Conservation (phyloP, 139 green algal species). For the Chara braunii region DNA sequence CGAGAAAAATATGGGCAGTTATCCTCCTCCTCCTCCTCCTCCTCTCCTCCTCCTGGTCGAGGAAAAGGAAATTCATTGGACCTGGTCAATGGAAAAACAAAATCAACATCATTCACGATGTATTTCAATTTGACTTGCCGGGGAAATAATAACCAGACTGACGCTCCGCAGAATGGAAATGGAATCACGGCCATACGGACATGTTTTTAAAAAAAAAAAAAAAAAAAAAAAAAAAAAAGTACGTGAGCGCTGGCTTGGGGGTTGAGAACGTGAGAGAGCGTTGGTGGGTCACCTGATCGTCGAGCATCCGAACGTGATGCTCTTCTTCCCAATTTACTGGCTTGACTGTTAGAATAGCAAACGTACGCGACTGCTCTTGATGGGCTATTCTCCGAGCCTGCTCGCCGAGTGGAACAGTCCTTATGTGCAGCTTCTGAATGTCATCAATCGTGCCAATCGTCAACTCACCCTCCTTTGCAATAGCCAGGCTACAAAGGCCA, state of each 20-base stretch:
- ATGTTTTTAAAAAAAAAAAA: too few relatives aligned
- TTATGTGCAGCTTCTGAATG: slow-evolving; percentile 93
- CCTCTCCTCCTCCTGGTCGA: too few relatives aligned
- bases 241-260: background rate
- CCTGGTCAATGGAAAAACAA: too few relatives aligned
- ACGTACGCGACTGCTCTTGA: slow-evolving; percentile 12
- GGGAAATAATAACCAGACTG: too few relatives aligned
- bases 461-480: slow-evolving; percentile 60
- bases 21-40: too few relatives aligned
- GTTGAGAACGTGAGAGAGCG: slow-evolving; percentile 10
- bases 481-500: slow-evolving; percentile 32
- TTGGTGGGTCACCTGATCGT: slow-evolving; percentile 20
- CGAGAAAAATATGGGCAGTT: too few relatives aligned
- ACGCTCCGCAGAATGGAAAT: too few relatives aligned
- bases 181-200: too few relatives aligned
- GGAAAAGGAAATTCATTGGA: too few relatives aligned
- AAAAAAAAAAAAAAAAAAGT: too few relatives aligned
- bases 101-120: too few relatives aligned
- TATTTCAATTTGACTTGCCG: too few relatives aligned
- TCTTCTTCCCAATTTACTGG: slow-evolving; percentile 37
- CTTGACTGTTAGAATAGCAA: slow-evolving; percentile 2
- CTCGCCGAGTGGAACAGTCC: slow-evolving; percentile 76
- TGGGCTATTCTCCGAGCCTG: slow-evolving; percentile 84
- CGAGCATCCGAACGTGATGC: slow-evolving; percentile 49
- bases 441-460: slow-evolving; percentile 83